These are phyloP conservation scores for Citrus trifoliata DNA, from an alignment of 345 rosid genomes.

Conservation along the genomic window DNA sequence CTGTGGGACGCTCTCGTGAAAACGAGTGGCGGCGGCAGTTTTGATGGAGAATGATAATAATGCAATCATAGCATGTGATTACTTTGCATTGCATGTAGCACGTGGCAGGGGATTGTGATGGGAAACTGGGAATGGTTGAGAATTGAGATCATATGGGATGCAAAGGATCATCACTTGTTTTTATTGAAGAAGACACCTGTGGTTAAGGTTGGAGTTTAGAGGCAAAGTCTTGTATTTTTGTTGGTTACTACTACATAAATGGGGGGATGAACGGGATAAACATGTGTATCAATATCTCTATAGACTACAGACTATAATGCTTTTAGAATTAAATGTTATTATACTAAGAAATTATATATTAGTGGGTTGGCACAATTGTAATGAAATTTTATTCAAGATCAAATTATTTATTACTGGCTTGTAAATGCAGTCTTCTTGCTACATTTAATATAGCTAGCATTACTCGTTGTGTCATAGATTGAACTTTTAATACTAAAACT, in stretches of 20 bases:
- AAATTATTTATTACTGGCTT: too few relatives aligned
- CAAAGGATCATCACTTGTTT: slow-evolving; percentile 11
- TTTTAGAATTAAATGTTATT: not conserved
- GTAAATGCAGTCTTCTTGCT: too few relatives aligned
- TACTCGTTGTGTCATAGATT: too few relatives aligned
- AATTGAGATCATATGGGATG: slow-evolving; percentile 8
- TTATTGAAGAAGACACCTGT: slow-evolving; percentile 14
- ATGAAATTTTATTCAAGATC: too few relatives aligned
- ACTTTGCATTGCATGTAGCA: not conserved
- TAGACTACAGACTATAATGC: not conserved
- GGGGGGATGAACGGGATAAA: not conserved
- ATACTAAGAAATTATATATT: not conserved
- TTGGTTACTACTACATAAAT: not conserved
- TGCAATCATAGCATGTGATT: not conserved
- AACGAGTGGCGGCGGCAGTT: slow-evolving; percentile 15
- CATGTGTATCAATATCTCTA: not conserved
- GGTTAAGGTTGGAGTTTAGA: not conserved
- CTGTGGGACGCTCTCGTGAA: slow-evolving; percentile 59
- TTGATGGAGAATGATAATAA: not conserved
- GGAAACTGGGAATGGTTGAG: not conserved
- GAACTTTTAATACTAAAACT: too few relatives aligned
- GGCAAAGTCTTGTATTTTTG: not conserved
- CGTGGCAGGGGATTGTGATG: slow-evolving; percentile 1
- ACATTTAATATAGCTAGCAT: too few relatives aligned
- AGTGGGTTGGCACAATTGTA: too few relatives aligned